phyloP scores from a whole-genome alignment of 371 early-diverging fungal species.

The Umbelopsis sp. region DNA sequence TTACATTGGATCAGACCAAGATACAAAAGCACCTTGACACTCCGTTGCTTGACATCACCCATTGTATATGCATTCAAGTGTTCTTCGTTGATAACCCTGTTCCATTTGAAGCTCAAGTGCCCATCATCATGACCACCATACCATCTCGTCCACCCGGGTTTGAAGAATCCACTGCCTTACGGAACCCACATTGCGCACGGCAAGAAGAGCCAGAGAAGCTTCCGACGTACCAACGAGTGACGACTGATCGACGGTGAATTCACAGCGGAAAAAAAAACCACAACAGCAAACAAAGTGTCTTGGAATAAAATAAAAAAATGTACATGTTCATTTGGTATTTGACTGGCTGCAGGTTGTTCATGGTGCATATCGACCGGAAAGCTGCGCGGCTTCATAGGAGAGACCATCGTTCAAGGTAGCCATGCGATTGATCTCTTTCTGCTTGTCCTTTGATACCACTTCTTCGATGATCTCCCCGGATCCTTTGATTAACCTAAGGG shows the following conservation, averaged over 20 bases:
- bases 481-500: conserved; percentile 43
- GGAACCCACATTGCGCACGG: neutral
- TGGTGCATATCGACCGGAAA: neutral
- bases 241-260: neutral
- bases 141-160: conserved; percentile 5
- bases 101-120: conserved; percentile 1
- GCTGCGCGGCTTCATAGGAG: conserved; percentile 26
- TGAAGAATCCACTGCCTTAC: neutral
- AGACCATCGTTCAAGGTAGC: conserved; percentile 42
- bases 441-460: conserved; percentile 46
- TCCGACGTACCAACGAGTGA: neutral
- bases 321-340: too few relatives aligned
- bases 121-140: conserved; percentile 14
- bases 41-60: conserved; percentile 2
- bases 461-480: conserved; percentile 53
- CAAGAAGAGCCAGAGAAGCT: conserved; percentile 4
- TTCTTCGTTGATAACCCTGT: neutral
- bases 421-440: conserved; percentile 41
- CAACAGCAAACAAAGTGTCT: too few relatives aligned
- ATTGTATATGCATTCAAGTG: neutral
- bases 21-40: neutral
- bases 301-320: too few relatives aligned
- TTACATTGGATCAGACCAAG: conserved; percentile 4
- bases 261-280: neutral
- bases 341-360: neutral